A percentile compares a stretch with the other conserved stretches of the same genome.
phyloP scores from a whole-genome alignment of 495 filamentous ascomycete species.

The Annulohypoxylon bovei region DNA sequence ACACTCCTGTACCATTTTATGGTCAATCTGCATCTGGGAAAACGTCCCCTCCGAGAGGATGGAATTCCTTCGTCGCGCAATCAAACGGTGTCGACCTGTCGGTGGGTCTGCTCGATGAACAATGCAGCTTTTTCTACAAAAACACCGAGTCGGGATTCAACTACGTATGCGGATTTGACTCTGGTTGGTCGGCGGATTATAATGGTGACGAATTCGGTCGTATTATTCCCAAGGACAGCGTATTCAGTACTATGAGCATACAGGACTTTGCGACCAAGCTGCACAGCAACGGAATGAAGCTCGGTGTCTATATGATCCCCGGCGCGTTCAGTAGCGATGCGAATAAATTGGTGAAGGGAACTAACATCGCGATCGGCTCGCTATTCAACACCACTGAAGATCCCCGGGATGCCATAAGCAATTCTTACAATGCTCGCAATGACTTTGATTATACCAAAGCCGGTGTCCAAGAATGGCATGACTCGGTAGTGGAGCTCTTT shows the following conservation, averaged over 20 bases:
- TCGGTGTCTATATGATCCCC: constrained; percentile 47
- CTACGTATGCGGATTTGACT: constrained; percentile 45
- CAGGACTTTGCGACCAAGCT: constrained; percentile 27
- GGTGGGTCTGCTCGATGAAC: constrained; percentile 32
- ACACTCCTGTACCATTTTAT: not conserved
- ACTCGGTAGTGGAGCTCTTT: constrained; percentile 44
- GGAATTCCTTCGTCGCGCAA: constrained; percentile 41
- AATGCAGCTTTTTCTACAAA: constrained; percentile 23
- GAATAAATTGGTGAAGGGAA: constrained; percentile 42
- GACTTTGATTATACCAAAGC: constrained; percentile 44
- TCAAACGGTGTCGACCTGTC: constrained; percentile 33
- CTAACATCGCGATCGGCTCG: constrained; percentile 41
- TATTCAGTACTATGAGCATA: constrained; percentile 38
- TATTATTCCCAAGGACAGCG: constrained; percentile 38
- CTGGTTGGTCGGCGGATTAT: constrained; percentile 42
- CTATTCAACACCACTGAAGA: constrained; percentile 22
- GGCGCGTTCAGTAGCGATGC: constrained; percentile 40
- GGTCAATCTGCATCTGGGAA: not conserved
- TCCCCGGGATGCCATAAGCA: constrained; percentile 14
- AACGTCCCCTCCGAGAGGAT: constrained; percentile 31
- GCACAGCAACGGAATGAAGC: constrained; percentile 37
- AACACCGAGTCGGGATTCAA: constrained; percentile 9
- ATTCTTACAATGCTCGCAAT: constrained; percentile 38
- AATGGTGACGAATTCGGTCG: constrained; percentile 45
- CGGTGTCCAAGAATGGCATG: constrained; percentile 46